phyloP scores from a whole-genome alignment of 371 early-diverging fungal genomes.

The Mortierella polycephala region DNA sequence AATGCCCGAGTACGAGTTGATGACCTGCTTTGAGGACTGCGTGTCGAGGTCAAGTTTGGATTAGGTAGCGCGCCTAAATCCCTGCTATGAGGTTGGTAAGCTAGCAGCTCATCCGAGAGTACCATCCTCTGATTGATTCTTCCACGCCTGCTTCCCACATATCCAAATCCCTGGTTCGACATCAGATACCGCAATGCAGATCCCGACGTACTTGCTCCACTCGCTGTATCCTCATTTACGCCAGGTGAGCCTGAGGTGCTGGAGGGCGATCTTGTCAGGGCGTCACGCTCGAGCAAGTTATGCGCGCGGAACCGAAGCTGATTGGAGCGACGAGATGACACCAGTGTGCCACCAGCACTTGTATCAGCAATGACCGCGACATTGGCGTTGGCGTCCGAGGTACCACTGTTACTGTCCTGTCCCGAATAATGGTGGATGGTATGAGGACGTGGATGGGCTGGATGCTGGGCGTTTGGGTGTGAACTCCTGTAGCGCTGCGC shows the following conservation, averaged over 20 bases:
- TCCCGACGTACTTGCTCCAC: slow-evolving; percentile 17
- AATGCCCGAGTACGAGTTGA: background rate
- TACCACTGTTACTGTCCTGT: slow-evolving; percentile 16
- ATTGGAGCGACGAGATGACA: too few species aligned
- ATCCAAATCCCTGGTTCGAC: slow-evolving; percentile 17
- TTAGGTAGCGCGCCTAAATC: slow-evolving; percentile 1
- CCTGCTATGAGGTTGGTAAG: slow-evolving; percentile 1
- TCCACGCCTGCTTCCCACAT: slow-evolving; percentile 16
- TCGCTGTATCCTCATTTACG: slow-evolving; percentile 1
- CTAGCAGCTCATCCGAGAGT: slow-evolving; percentile 15
- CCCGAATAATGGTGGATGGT: slow-evolving; percentile 34
- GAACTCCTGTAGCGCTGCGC: slow-evolving; percentile 38
- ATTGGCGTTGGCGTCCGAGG: slow-evolving; percentile 2
- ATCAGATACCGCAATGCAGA: slow-evolving; percentile 31
- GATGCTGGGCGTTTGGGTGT: slow-evolving; percentile 17
- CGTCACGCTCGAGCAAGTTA: slow-evolving; percentile 14
- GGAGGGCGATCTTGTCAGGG: slow-evolving; percentile 13
- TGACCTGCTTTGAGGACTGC: background rate
- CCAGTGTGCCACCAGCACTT: background rate
- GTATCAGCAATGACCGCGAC: background rate
- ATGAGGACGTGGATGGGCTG: slow-evolving; percentile 13
- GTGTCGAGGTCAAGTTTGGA: background rate
- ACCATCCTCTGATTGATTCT: slow-evolving; percentile 23
- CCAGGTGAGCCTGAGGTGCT: slow-evolving; percentile 1
- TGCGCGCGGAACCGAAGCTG: slow-evolving; percentile 7